Conservation (phyloP, 176 grass and related monocot species). For the Carex pumila region DNA sequence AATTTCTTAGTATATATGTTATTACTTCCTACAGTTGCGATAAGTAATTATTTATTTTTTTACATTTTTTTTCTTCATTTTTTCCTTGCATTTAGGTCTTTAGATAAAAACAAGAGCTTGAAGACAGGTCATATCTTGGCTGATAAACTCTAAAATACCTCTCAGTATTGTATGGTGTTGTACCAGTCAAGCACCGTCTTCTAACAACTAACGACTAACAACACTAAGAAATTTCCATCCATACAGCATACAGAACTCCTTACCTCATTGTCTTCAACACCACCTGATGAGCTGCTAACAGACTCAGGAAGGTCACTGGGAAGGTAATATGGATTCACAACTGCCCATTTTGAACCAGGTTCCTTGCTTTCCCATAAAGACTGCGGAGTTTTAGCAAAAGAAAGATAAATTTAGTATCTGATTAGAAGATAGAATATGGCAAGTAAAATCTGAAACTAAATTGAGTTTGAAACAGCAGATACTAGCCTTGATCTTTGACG, state of each 20-base stretch:
- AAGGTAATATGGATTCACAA: conserved; percentile 21
- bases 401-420: not conserved
- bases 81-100: not conserved
- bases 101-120: not conserved
- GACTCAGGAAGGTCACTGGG: conserved; percentile 22
- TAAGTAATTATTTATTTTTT: not conserved
- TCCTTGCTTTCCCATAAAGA: conserved; percentile 25
- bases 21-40: not conserved
- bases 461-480: not conserved
- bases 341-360: conserved; percentile 2
- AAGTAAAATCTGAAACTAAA: not conserved
- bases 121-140: not conserved
- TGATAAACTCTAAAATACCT: not conserved
- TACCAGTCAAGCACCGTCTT: not conserved
- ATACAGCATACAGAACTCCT: not conserved
- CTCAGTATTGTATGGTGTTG: not conserved
- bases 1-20: not conserved
- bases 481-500: conserved; percentile 22
- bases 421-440: not conserved
- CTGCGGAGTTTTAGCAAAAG: conserved; percentile 10
- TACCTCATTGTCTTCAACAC: conserved; percentile 29
- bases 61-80: not conserved
- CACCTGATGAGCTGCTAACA: conserved; percentile 20
- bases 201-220: not conserved
- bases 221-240: not conserved